Base-by-base conservation (phyloP, 352 stramenopile genomes). In the Globisporangium ultimum region DNA sequence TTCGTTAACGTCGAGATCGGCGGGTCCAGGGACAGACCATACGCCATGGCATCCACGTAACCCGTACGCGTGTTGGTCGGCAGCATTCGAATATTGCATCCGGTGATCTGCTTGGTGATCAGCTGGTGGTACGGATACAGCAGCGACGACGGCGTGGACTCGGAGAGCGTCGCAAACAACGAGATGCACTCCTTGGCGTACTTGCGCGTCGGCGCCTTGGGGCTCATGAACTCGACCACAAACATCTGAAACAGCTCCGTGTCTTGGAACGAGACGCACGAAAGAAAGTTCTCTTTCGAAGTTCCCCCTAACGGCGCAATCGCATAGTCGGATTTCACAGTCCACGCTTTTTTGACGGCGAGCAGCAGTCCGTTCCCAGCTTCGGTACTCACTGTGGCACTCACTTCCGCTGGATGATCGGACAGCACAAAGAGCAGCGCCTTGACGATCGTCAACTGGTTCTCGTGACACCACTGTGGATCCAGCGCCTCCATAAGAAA, bases 31-130 rank as follows among this genome's bases (percentile, higher is more conserved):
- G 78, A 77, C 14, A 96, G 54, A 0, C 78, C 78, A 54, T 90
- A 91, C 34, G 87, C 80, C 85, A 95, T 93, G 13, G 85, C 84
- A 62, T 96, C 87, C 10, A 95, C 79, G 55, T 95, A 96, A 1
- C 85, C 87, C 34, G 74, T 88, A 12, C 86, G 85, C 1, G 79
- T 93, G 21, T 63, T 81, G 34, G 72, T 79, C 0, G 83, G 65
- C 11, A 96, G 58, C 63, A 88, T 82, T 17, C 84, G 80, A 48
- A 96, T 64, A 53, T 87, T 87, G 55, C 76, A 90, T 2, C 84
- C 76, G 20, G 82, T 95, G 48, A 93, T 86, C 59, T 95, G 86
- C 58, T 95, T 95, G 54, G 67, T 87, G 54, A 96, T 81, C 24
- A 93, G 53, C 53, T 92, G 81, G 48, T 93, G 84, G 64, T 96